These are phyloP conservation scores for Pichia phayaonensis DNA, from an alignment of 805 yeast genomes.

Conservation along the genomic window DNA sequence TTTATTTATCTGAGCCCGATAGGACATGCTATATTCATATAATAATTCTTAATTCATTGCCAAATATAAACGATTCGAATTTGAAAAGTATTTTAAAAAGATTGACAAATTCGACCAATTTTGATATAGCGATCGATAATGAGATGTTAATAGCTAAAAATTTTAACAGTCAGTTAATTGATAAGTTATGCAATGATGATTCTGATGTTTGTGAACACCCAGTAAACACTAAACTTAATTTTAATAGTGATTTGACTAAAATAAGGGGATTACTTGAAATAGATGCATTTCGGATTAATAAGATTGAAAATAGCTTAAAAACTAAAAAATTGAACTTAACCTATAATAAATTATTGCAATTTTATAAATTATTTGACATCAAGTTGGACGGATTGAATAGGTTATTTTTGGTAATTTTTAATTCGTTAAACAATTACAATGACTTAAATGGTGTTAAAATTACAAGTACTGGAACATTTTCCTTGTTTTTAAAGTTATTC, in stretches of 20 bases:
- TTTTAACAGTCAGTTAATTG: not conserved
- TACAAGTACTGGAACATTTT: slow-evolving; percentile 6
- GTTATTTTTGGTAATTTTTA: slow-evolving; percentile 13
- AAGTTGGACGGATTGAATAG: slow-evolving; percentile 13
- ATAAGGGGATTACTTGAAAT: slow-evolving; percentile 1
- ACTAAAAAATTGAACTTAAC: not conserved
- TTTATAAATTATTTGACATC: slow-evolving; percentile 16
- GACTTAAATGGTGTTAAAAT: slow-evolving; percentile 3
- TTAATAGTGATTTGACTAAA: not conserved
- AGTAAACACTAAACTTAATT: not conserved
- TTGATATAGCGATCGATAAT: not conserved
- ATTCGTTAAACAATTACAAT: slow-evolving; percentile 8
- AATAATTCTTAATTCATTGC: slow-evolving; percentile 49
- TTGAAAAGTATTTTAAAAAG: slow-evolving; percentile 25
- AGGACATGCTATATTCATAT: slow-evolving; percentile 48
- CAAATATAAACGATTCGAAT: slow-evolving; percentile 39
- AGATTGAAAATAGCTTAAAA: not conserved
- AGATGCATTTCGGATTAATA: not conserved
- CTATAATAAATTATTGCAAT: not conserved
- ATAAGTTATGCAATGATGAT: not conserved
- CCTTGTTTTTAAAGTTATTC: slow-evolving; percentile 17
- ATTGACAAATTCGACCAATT: slow-evolving; percentile 21
- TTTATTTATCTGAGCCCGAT: slow-evolving; percentile 49
- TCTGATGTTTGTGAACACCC: not conserved
- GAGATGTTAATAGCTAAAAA: not conserved